Percentiles rank a stretch among this genome's conserved stretches.
phyloP scores from a whole-genome alignment of 192 early-diverging fungal genomes.

The Rhizophlyctis rosea region DNA sequence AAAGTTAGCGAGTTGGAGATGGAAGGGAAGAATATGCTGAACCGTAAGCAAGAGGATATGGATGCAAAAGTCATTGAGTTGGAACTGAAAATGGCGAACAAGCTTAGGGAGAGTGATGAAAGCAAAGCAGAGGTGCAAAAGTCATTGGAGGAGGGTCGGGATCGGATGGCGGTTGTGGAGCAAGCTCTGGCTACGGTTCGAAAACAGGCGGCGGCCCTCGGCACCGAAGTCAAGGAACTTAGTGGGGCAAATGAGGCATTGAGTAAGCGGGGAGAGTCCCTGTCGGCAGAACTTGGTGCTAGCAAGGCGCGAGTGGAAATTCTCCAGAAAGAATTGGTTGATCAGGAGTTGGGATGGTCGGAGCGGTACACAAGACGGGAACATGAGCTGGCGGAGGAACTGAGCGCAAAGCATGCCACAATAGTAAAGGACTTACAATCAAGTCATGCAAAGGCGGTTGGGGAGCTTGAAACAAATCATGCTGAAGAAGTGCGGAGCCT shows the following conservation, averaged over 20 bases:
- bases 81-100: constrained; percentile 1
- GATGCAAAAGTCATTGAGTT: not conserved
- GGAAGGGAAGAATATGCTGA: not conserved
- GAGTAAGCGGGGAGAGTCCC: not conserved
- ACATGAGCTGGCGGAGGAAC: not conserved
- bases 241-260: not conserved
- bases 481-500: constrained; percentile 7
- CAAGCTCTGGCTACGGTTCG: not conserved
- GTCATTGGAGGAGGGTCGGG: not conserved
- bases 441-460: not conserved
- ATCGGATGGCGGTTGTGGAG: not conserved
- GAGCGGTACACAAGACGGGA: not conserved
- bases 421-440: not conserved
- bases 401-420: not conserved
- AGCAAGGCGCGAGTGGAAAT: no score
- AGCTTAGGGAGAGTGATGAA: constrained; percentile 7
- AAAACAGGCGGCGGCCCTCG: not conserved
- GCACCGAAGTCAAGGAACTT: not conserved
- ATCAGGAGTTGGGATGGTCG: not conserved
- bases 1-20: constrained; percentile 2
- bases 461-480: no score
- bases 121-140: not conserved
- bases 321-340: no score
- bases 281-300: no score
- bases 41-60: no score